Percentiles rank a stretch among this genome's conserved stretches.
Conservation (phyloP, 495 filamentous ascomycete genomes). For the Hyphodiscus hymeniophilus region DNA sequence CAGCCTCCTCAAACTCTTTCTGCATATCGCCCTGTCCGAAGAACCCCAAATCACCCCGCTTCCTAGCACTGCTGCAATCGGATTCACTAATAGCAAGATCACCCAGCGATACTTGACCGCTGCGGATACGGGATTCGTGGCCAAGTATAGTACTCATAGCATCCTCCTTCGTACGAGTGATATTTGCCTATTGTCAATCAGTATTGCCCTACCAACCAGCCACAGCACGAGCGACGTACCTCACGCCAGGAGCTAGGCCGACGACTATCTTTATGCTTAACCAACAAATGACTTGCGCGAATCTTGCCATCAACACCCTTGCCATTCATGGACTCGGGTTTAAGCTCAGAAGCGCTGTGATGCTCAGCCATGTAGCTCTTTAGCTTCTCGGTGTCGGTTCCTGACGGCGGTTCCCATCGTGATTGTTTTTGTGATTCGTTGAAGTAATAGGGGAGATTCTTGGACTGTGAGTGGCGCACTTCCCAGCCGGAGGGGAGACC, state of each 20-base stretch:
- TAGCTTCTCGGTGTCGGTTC: slow-evolving; percentile 80
- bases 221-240: slow-evolving; percentile 24
- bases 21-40: slow-evolving; percentile 96
- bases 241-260: slow-evolving; percentile 89
- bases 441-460: slow-evolving; percentile 98
- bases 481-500: slow-evolving; percentile 87
- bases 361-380: slow-evolving; percentile 86
- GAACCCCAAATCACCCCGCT: slow-evolving; percentile 90
- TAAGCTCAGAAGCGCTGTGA: slow-evolving; percentile 52
- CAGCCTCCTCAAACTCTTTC: slow-evolving; percentile 94
- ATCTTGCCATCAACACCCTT: slow-evolving; percentile 76
- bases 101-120: slow-evolving; percentile 57
- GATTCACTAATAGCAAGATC: slow-evolving; percentile 82
- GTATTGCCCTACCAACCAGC: not conserved
- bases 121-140: slow-evolving; percentile 65
- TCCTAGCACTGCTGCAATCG: slow-evolving; percentile 90
- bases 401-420: slow-evolving; percentile 85
- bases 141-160: slow-evolving; percentile 66
- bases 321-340: slow-evolving; percentile 32
- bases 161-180: slow-evolving; percentile 82
- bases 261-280: slow-evolving; percentile 85
- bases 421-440: slow-evolving; percentile 74
- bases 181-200: slow-evolving; percentile 44
- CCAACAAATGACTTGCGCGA: slow-evolving; percentile 78
- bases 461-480: slow-evolving; percentile 91